Evolutionary conservation across 148 eudicot species (phyloP), one percentile per base, ranked within the genome.

Genomic region (Camellia granthamiana): DNA sequence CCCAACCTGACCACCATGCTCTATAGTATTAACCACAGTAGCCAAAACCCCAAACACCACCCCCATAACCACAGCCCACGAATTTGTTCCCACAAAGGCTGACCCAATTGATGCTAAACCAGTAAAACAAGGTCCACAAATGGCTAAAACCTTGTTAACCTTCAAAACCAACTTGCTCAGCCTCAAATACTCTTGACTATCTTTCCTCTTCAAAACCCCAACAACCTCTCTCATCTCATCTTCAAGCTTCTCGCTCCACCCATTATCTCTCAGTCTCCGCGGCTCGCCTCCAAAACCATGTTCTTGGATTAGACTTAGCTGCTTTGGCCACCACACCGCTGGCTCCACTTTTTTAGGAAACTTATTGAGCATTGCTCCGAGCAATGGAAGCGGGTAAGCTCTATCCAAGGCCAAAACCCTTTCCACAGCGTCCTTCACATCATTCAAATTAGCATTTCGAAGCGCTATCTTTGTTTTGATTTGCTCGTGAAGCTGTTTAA

Each of bases 331-430:
- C 80, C 80, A 78, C 46, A 66, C 80, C 0, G 63, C 72, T 0
- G 80, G 80, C 51, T 78, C 80, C 46, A 78, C 73, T 15, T 59
- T 18, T 65, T 66, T 52, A 6, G 80, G 80, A 54, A 78, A 78
- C 49, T 78, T 78, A 2, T 78, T 51, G 38, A 78, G 80, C 80
- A 78, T 78, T 18, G 73, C 62, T 14, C 80, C 80, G 1, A 78
- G 62, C 73, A 78, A 54, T 19, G 79, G 80, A 67, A 78, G 80
- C 15, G 80, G 80, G 63, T 65, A 78, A 51, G 80, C 80, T 67
- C 72, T 67, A 54, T 78, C 80, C 2, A 66, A 15, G 23, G 80
- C 80, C 63, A 78, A 54, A 78, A 77, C 73, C 49, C 21, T 66
- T 49, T 77, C 80, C 63, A 41, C 41, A 4, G 62, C 56, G 4